Conservation (phyloP, 2,329 filamentous ascomycete genomes). For the Colletotrichum chrysophilum region DNA sequence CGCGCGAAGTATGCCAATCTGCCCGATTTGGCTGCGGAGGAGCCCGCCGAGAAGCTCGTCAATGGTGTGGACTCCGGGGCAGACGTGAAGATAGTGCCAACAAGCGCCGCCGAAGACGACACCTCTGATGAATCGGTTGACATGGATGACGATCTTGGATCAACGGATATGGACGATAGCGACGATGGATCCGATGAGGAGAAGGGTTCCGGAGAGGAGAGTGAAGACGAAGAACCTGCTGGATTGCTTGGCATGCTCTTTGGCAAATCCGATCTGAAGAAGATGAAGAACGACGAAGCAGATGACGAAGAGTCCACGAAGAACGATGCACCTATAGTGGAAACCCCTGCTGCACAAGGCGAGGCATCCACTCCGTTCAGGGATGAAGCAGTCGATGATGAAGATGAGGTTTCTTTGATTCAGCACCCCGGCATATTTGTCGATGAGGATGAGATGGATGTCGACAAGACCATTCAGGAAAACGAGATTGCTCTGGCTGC, state of each 20-base stretch:
- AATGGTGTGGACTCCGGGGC: slow-evolving; percentile 16
- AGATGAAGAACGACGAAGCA: slow-evolving; percentile 45
- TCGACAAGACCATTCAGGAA: not conserved
- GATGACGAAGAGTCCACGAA: slow-evolving; percentile 30
- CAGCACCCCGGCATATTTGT: slow-evolving; percentile 31
- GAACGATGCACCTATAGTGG: slow-evolving; percentile 15
- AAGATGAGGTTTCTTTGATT: slow-evolving; percentile 36
- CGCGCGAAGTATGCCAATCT: slow-evolving; percentile 72
- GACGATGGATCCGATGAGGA: slow-evolving; percentile 51
- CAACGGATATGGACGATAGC: slow-evolving; percentile 56
- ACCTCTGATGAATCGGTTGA: slow-evolving; percentile 70
- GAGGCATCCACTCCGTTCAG: slow-evolving; percentile 2
- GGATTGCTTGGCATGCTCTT: slow-evolving; percentile 64
- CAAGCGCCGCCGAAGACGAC: slow-evolving; percentile 44
- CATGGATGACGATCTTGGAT: slow-evolving; percentile 71
- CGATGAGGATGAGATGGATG: not conserved
- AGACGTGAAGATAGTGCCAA: not conserved
- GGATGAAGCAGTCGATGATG: slow-evolving; percentile 33
- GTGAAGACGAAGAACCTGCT: slow-evolving; percentile 44
- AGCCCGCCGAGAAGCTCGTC: slow-evolving; percentile 25
- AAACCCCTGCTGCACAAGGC: not conserved
- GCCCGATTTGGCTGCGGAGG: slow-evolving; percentile 47
- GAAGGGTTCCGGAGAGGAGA: slow-evolving; percentile 30
- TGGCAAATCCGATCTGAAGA: slow-evolving; percentile 61
- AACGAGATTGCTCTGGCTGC: not conserved